Evolutionary conservation across 306 rosid species (phyloP), one percentile per base, ranked within the genome.

Genomic region (Luffa acutangula): DNA sequence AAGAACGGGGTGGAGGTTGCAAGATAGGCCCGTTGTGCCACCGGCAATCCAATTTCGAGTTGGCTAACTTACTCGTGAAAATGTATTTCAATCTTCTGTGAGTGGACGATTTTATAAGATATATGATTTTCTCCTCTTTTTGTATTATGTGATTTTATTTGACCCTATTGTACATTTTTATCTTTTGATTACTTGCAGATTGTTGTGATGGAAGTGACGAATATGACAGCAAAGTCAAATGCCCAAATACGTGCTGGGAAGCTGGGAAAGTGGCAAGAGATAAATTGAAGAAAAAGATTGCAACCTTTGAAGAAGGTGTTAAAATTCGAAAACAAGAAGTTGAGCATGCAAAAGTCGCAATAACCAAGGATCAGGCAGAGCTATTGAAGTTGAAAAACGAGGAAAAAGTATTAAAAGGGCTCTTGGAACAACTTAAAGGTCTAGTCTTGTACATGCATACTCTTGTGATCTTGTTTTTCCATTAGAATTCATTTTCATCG

Each of bases 151-250:
- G 39, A 77, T 78, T 77, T 45, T 62, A 15, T 62, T 59, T 78
- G 21, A 76, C 58, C 78, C 57, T 81, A 45, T n/a, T 46, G 77
- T 85, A 57, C 46, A 43, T 80, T 81, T 83, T 80, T 54, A 73
- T 81, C 58, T 79, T 48, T 76, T 39, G 45, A 33, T 69, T 21
- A 82, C 83, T 11, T 83, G 77, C 84, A 95, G 99, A 96, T 86
- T 96, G 99, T 85, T 96, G 99, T 83, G 99, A 96, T 85, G 99
- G 99, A 83, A 87, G 91, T 77, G 99, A 96, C 60, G 99, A 96
- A 85, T 93, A 91, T 81, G 91, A 90, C 48, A 88, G 89, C 79
- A 83, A 85, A 83, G 91, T 86, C 9, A 86, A 87, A 76, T 96
- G 99, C 86, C 88, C 91, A 84, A 96, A 91, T 86, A 90, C 93